Base-by-base conservation (phyloP, 495 filamentous ascomycete genomes). In the Clohesyomyces aquaticus region DNA sequence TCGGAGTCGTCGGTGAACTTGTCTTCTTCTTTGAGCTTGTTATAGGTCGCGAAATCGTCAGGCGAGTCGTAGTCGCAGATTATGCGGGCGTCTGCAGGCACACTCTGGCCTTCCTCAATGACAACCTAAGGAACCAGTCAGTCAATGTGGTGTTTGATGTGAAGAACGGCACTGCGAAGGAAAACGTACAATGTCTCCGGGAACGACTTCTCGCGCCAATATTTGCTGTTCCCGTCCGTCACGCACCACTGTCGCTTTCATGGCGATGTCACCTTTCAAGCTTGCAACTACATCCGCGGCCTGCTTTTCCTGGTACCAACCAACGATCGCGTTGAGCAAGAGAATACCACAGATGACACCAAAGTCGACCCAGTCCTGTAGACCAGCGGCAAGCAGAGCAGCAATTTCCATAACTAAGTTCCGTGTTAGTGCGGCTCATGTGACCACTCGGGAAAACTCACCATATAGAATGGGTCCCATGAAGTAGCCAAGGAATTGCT, bases 231-330 rank as follows among this genome's bases (percentile, higher is more conserved):
- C 87, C 50, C 79, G 76, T 59, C 89, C 88, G 74, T 91, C 81
- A 68, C 89, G 88, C 63, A 91, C 73, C 70, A 90, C 87, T 68
- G 79, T 77, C 54, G 87, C 84, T 74, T 83, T 86, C 86, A 93
- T 88, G 62, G 89, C 89, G 74, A 93, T 93, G 70, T 91, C 88
- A 80, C 89, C 89, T 78, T 91, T 91, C 43, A 93, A 78, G 60
- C 79, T 84, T 58, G 88, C 88, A 62, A 93, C 89, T 69, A 93
- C 88, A 75, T 93, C 89, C 62, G 88, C 89, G 63, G 89, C 89
- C 78, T 91, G 88, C 78, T 91, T 91, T 76, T 93, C 89, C 75
- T 93, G 89, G 75, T 91, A 93, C 84, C 88, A 93, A 79, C 89
- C 89, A 73, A 91, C 89, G 51, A 80, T 75, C n/a, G 89, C 89